phyloP scores from a whole-genome alignment of 495 filamentous ascomycete species.

The Penicillium soppii region DNA sequence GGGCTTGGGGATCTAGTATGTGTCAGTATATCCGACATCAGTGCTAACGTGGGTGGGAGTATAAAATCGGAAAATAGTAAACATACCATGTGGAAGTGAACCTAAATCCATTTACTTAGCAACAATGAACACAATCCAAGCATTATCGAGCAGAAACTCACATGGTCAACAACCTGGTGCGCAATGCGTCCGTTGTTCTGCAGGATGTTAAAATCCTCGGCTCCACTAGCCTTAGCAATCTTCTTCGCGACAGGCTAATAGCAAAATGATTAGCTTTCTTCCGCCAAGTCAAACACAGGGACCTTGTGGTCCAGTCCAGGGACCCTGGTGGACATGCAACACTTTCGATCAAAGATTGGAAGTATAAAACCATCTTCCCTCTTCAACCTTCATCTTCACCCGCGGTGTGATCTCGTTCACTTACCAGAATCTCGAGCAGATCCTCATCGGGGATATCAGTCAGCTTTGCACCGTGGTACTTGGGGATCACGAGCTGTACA shows the following conservation, averaged over 20 bases:
- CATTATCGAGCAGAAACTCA: conserved; percentile 41
- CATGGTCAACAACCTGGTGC: conserved; percentile 95
- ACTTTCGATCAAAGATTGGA: background rate
- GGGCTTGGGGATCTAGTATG: conserved; percentile 85
- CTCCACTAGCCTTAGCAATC: conserved; percentile 73
- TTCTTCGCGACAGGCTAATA: conserved; percentile 80
- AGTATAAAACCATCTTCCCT: background rate
- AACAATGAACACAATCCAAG: background rate
- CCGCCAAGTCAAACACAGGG: background rate
- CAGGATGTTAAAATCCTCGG: conserved; percentile 83
- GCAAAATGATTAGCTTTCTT: conserved; percentile 7
- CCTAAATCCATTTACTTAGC: conserved; percentile 41
- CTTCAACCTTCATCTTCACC: background rate
- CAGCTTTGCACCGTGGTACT: conserved; percentile 90
- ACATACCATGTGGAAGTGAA: conserved; percentile 91
- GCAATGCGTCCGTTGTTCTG: conserved; percentile 95
- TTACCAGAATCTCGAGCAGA: conserved; percentile 77
- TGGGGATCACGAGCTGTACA: conserved; percentile 88
- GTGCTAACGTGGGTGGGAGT: background rate
- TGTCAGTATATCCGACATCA: conserved; percentile 10
- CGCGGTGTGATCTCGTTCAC: conserved; percentile 15
- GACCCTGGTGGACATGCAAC: background rate
- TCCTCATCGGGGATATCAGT: conserved; percentile 91
- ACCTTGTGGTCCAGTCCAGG: conserved; percentile 16
- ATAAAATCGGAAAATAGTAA: background rate